Evolutionary conservation across 129 eudicot species (phyloP), one percentile per base, ranked within the genome.

Genomic region (Escallonia rubra): DNA sequence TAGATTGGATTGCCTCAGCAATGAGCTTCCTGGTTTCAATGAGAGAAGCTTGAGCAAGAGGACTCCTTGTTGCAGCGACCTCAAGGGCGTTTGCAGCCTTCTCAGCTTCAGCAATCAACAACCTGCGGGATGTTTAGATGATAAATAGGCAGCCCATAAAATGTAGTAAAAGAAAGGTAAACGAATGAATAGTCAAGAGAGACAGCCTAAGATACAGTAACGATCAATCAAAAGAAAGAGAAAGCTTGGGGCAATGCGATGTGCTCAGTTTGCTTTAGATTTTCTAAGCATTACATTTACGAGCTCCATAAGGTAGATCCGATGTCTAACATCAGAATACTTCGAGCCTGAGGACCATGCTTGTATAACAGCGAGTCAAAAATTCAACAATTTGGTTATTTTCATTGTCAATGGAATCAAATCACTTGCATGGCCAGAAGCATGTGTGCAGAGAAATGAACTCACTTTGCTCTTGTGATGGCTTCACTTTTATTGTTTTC

Each of bases 401-500:
- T 23, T 23, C 34, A 1, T 23, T 23, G 1, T 23, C 34, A 23
- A 23, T 23, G 34, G 34, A 23, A 23, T 23, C 34, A 23, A 23
- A 23, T 23, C 34, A 23, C 34, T 23, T 23, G 34, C 34, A 23
- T 1, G 34, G 34, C 34, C 34, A 11, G 59, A 13, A n/a, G 41
- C 45, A 43, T 6, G 45, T 15, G 50, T 62, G 48, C 61, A 8
- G 14, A 67, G 10, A 42, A 44, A 57, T 46, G 63, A 72, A 75
- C 93, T 89, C 77, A 90, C 99, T 87, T 94, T 52, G 99, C 99
- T 81, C 90, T 86, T 52, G 59, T 70, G n/a, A 94, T 44, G 59
- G 96, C 90, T 85, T 86, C 93, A 41, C 60, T 80, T 51, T 77
- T 85, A 52, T 82, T 79, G 64, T 79, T 74, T n/a, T 84, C 84